phyloP scores from a whole-genome alignment of 2,329 filamentous ascomycete species.

The Monilinia laxa region DNA sequence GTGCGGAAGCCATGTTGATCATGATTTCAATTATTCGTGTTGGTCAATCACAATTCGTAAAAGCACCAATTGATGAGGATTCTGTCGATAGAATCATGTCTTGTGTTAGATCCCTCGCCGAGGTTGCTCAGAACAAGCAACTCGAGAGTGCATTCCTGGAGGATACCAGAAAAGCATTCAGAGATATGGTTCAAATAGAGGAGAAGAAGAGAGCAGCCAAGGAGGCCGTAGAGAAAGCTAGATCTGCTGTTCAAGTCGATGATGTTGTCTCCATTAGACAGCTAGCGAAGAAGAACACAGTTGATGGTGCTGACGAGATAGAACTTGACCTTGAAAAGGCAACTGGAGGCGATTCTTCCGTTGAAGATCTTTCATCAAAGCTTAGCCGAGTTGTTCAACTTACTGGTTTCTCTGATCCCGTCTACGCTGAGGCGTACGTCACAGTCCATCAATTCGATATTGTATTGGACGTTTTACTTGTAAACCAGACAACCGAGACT shows the following conservation, averaged over 20 bases:
- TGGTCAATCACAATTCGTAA: slow-evolving; percentile 98
- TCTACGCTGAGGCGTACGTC: slow-evolving; percentile 98
- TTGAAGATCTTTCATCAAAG: slow-evolving; percentile 89
- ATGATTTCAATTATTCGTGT: slow-evolving; percentile 99
- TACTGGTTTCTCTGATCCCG: slow-evolving; percentile 95
- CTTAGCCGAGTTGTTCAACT: slow-evolving; percentile 94
- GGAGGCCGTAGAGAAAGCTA: slow-evolving; percentile 87
- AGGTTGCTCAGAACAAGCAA: slow-evolving; percentile 86
- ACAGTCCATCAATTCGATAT: slow-evolving; percentile 99
- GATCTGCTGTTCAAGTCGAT: slow-evolving; percentile 91
- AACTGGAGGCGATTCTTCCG: slow-evolving; percentile 80
- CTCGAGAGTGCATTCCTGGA: slow-evolving; percentile 90
- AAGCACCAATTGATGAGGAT: slow-evolving; percentile 95
- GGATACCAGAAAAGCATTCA: slow-evolving; percentile 93
- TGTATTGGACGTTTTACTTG: slow-evolving; percentile 89
- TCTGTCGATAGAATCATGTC: slow-evolving; percentile 99
- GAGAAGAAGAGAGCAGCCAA: slow-evolving; percentile 98
- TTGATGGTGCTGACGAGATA: slow-evolving; percentile 79
- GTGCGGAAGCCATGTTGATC: slow-evolving; percentile 97
- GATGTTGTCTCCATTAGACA: slow-evolving; percentile 93
- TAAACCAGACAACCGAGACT: slow-evolving; percentile 96
- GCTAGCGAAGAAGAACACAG: slow-evolving; percentile 83
- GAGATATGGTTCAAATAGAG: slow-evolving; percentile 93
- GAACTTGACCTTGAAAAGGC: slow-evolving; percentile 90
- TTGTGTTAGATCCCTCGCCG: slow-evolving; percentile 86